phyloP scores from a whole-genome alignment of 257 asterid species.

The Paraleonurus japonicus region DNA sequence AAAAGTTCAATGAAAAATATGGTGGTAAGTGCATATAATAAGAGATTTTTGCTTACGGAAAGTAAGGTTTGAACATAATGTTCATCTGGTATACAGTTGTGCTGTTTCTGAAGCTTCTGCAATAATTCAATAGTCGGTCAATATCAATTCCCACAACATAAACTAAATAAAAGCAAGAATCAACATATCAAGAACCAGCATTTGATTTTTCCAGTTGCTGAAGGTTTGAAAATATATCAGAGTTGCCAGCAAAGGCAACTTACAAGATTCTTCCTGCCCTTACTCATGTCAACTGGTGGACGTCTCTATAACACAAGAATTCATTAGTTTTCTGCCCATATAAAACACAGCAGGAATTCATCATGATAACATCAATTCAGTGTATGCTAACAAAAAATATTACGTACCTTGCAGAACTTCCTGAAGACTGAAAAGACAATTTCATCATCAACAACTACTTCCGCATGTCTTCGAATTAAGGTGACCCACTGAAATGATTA shows the following conservation, averaged over 20 bases:
- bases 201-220: slow-evolving; percentile 14
- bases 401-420: slow-evolving; percentile 79
- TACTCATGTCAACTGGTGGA: slow-evolving; percentile 58
- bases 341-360: background rate
- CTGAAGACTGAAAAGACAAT: slow-evolving; percentile 58
- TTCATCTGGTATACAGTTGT: slow-evolving; percentile 97
- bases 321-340: slow-evolving; percentile 4
- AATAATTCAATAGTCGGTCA: slow-evolving; percentile 28
- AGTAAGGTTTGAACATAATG: slow-evolving; percentile 91
- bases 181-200: slow-evolving; percentile 10
- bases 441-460: slow-evolving; percentile 74
- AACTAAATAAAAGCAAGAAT: background rate
- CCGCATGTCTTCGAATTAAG: slow-evolving; percentile 76
- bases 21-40: slow-evolving; percentile 2
- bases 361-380: background rate
- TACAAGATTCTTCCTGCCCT: slow-evolving; percentile 69
- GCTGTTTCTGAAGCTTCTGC: slow-evolving; percentile 98
- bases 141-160: background rate
- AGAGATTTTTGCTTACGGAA: slow-evolving; percentile 50
- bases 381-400: background rate
- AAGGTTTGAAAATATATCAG: background rate
- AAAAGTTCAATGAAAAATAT: background rate
- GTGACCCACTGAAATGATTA: slow-evolving; percentile 79
- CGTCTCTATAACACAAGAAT: slow-evolving; percentile 62
- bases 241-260: slow-evolving; percentile 37